Evolutionary conservation across 306 rosid genomes (phyloP).

Genomic region (Acacia melanoxylon): DNA sequence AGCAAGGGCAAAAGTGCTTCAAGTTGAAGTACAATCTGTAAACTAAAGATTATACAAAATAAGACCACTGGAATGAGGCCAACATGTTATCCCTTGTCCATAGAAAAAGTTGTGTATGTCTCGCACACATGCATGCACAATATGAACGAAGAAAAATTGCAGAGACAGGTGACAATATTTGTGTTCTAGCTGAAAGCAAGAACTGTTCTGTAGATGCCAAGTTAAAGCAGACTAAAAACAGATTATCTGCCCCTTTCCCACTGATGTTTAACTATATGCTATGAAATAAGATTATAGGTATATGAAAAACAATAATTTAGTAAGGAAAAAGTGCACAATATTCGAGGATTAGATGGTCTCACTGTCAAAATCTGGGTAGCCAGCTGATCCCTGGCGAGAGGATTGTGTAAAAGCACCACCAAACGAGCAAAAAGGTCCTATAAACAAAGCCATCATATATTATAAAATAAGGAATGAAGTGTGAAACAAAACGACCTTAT

Average conservation of each 20-base stretch:
- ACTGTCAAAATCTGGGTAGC: slow-evolving; percentile 90
- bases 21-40: neutral
- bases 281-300: slow-evolving; percentile 16
- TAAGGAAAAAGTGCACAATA: neutral
- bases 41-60: neutral
- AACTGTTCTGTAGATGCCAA: slow-evolving; percentile 14
- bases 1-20: slow-evolving; percentile 16
- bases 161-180: neutral
- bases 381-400: slow-evolving; percentile 83
- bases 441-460: slow-evolving; percentile 36
- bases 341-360: slow-evolving; percentile 33
- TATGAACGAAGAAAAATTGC: slow-evolving; percentile 10
- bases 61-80: neutral
- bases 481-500: neutral
- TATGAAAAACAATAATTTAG: slow-evolving; percentile 17
- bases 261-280: neutral
- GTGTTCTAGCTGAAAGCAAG: slow-evolving; percentile 25
- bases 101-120: neutral
- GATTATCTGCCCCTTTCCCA: slow-evolving; percentile 12
- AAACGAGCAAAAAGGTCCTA: slow-evolving; percentile 94
- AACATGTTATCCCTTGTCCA: neutral
- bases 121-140: neutral
- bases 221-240: slow-evolving; percentile 15
- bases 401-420: slow-evolving; percentile 91
- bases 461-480: slow-evolving; percentile 32